Conservation (phyloP, 129 eudicot genomes). For the Cynara cardunculus region DNA sequence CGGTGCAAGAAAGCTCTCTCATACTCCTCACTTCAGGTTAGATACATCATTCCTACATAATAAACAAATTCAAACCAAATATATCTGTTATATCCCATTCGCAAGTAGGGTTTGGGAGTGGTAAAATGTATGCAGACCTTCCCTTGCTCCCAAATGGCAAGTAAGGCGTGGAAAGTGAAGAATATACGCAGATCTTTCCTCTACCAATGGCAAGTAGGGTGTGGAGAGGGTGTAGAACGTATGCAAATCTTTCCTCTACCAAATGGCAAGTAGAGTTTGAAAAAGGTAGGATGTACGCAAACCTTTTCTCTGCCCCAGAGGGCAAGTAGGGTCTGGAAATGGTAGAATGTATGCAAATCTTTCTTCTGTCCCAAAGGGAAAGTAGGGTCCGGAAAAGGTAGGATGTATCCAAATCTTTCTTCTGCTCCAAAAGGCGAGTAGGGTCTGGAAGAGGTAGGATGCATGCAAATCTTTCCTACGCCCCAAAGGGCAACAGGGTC, state of each 20-base stretch:
- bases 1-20: conserved; percentile 71
- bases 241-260: background rate
- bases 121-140: background rate
- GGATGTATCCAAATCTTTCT: too few species aligned
- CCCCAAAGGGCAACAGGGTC: too few species aligned
- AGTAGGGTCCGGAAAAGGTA: too few species aligned
- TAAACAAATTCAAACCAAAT: background rate
- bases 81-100: background rate
- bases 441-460: too few species aligned
- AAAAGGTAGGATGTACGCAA: background rate
- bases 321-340: background rate
- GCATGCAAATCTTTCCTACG: too few species aligned
- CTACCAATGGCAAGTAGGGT: background rate
- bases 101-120: background rate
- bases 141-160: background rate
- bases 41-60: background rate
- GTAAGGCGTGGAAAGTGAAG: background rate
- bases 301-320: too few species aligned
- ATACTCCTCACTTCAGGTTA: conserved; percentile 64
- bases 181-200: background rate
- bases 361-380: too few species aligned
- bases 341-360: too few species aligned
- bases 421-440: too few species aligned
- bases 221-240: background rate
- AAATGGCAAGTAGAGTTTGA: background rate